phyloP scores from a whole-genome alignment of 1,139 yeast genomes.

The Hanseniaspora uvarum region DNA sequence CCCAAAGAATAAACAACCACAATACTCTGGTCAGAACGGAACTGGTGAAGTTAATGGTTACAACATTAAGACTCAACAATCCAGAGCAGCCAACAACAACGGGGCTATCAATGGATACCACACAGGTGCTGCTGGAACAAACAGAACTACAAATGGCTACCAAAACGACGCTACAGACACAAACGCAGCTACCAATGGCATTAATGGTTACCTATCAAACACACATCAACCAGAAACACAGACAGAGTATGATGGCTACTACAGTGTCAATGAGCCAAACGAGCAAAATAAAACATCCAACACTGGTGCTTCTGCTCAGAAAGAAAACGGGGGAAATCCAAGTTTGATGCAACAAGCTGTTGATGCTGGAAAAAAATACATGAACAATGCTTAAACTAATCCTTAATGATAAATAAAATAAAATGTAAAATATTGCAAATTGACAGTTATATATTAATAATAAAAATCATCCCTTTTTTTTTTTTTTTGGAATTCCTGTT shows the following conservation, averaged over 20 bases:
- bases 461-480: not conserved
- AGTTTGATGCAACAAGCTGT: slow-evolving; percentile 8
- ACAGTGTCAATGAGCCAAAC: slow-evolving; percentile 37
- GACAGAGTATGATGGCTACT: slow-evolving; percentile 43
- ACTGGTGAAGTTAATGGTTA: not conserved
- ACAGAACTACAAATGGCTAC: too few species aligned
- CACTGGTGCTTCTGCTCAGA: not conserved
- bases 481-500: not conserved
- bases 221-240: too few species aligned
- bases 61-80: not conserved
- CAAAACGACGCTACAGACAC: not conserved
- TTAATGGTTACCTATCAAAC: not conserved
- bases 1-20: not conserved
- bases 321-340: not conserved
- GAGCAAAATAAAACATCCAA: slow-evolving; percentile 1
- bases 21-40: not conserved
- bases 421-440: not conserved
- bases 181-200: not conserved
- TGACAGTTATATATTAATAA: not conserved
- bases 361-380: slow-evolving; percentile 13
- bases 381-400: slow-evolving; percentile 1
- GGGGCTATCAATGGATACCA: not conserved
- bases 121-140: too few species aligned
- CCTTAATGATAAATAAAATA: not conserved
- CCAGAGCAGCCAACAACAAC: not conserved